Base-by-base conservation (phyloP, 2,329 filamentous ascomycete species). In the Trichoderma aggressivum region DNA sequence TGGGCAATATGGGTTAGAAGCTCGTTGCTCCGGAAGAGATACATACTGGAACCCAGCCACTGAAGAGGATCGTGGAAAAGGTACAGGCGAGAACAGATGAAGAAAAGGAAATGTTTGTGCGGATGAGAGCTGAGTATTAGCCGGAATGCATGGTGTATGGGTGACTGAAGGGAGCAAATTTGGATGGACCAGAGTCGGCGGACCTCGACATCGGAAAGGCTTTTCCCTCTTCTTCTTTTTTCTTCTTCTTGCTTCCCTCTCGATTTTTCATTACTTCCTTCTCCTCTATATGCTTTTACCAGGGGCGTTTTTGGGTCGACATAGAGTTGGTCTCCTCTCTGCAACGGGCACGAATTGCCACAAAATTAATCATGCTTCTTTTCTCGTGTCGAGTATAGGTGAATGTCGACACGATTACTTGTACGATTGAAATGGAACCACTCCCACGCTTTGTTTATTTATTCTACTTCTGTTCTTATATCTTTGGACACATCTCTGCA, bases 261-360 rank as follows among this genome's bases (percentile, higher is more conserved):
- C 18, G 24, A 26, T 50, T 36, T 28, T 14, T 59, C 14, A 34
- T 24, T 59, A 16, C 8, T 21, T 53, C 34, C 28, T 36, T 60
- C 28, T 69, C 34, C 39, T 50, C 55, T 60, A 61, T 21, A 60
- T 53, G 36, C 21, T 61, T 69, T 34, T 24, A 47, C 11, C 43
- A 43, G n/a, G 56, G 56, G 66, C 28, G 66, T 69, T 69, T 53
- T 32, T 32, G 26, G 36, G 56, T 61, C 39, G 58, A 70, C 47
- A 63, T 62, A 70, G 60, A 70, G 68, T 63, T 47, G 60, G 61
- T 70, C 60, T 70, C 68, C 68, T 59, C 61, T 70, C 60, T 39
- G 24, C 58, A 21, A 34, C 56, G 24, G 47, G n/a, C 66, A 69
- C 53, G 39, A 60, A 53, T 53, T 43, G 56, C 65, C 65, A 68